phyloP scores from a whole-genome alignment of 371 early-diverging fungal genomes.

The Dichotomocladium elegans region DNA sequence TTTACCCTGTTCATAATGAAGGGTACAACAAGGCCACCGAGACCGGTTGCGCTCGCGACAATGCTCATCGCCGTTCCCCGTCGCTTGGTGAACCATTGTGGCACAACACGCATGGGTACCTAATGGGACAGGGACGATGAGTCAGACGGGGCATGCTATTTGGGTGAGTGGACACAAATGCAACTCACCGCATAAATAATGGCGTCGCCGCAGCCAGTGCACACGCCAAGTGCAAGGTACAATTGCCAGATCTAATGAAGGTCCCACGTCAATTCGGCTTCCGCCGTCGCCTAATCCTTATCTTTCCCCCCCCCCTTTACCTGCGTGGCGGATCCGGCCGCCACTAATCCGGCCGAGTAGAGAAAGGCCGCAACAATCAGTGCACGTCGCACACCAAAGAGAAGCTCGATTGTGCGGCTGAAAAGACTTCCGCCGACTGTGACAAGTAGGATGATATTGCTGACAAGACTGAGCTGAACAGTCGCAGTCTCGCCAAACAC shows the following conservation, averaged over 20 bases:
- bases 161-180: no score
- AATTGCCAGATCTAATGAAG: slow-evolving; percentile 12
- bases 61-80: not conserved
- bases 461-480: slow-evolving; percentile 21
- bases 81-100: slow-evolving; percentile 5
- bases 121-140: not conserved
- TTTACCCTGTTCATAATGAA: slow-evolving; percentile 3
- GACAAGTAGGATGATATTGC: not conserved
- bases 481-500: slow-evolving; percentile 8
- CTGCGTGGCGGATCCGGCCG: slow-evolving; percentile 2
- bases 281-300: no score
- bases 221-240: slow-evolving; percentile 2
- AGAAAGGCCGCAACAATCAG: not conserved
- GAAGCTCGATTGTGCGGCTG: not conserved
- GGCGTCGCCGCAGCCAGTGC: not conserved
- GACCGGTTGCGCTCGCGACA: not conserved
- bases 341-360: not conserved
- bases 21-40: slow-evolving; percentile 3
- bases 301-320: no score
- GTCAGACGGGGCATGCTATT: no score
- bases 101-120: slow-evolving; percentile 2
- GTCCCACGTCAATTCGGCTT: no score
- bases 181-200: not conserved
- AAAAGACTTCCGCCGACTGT: not conserved
- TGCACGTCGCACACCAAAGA: not conserved